Evolutionary conservation across 208 protist species (phyloP), one percentile per base, ranked within the genome.

Genomic region (Leishmania major): DNA sequence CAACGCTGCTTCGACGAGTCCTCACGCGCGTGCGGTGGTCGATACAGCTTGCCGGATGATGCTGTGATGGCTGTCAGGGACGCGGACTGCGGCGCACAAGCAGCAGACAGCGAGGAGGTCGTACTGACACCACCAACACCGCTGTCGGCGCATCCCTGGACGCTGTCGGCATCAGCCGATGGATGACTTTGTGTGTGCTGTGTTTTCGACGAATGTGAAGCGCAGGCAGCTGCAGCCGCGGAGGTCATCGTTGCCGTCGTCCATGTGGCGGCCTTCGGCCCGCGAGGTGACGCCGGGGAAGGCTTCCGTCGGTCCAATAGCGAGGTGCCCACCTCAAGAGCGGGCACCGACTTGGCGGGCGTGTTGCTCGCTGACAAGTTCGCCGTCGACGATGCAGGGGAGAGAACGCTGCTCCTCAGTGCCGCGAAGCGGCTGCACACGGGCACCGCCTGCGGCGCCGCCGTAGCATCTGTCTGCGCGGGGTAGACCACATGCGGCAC

Each of bases 21-120:
- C 25, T 84, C 81, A 53, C 81, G 81, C 5, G 77, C 81, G 51
- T 85, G 81, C 17, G 81, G 81, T 13, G 81, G 81, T 13, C 81
- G 81, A 64, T 85, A 85, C 13, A 85, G 71, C 75, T 85, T 83
- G 22, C 37, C 25, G 13, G 57, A 35, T 7, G 75, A 67, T 37
- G 35, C 40, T 35, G 55, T n/a, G 31, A 28, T 45, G 19, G 53
- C 8, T 31, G n/a, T 57, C 47, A 75, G 49, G 25, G 47, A 37
- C 4, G 71, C 25, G 45, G 71, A 59, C 69, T 10, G 17, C 22
- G 13, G 31, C 31, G 15, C 62, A 35, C 10, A 22, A 7, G 62
- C 62, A 3, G 69, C 40, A 25, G 69, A 5, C 5, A 51, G n/a
- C 5, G 73, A 15, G 17, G 51, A 62, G 51, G 51, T 17, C 5